Conservation (phyloP, 768 basidiomycete genomes). For the Mycena floridula region DNA sequence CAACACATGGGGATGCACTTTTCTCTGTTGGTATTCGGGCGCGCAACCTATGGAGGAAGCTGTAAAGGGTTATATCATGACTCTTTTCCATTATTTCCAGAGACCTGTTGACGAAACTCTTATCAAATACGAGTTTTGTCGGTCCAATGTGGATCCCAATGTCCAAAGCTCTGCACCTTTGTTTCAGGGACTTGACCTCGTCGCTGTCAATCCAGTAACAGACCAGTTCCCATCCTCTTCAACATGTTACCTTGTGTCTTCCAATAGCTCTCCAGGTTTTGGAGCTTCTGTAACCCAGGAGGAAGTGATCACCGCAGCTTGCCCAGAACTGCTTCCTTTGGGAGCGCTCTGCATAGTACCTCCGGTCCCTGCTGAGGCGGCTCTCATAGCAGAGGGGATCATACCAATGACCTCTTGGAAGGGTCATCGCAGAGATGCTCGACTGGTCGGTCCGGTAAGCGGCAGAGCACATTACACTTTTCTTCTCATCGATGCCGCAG, state of each 20-base stretch:
- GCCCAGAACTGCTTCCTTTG: constrained; percentile 20
- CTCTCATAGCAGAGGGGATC: constrained; percentile 16
- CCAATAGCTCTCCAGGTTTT: constrained; percentile 26
- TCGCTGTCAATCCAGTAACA: constrained; percentile 11
- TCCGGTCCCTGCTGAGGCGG: constrained; percentile 20
- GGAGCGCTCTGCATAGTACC: constrained; percentile 25
- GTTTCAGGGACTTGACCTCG: constrained; percentile 17
- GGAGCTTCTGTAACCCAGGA: constrained; percentile 27
- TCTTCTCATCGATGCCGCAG: constrained; percentile 25
- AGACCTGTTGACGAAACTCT: constrained; percentile 2
- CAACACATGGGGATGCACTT: constrained; percentile 23
- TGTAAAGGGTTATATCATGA: constrained; percentile 21
- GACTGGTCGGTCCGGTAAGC: constrained; percentile 1
- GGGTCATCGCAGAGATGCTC: constrained; percentile 21
- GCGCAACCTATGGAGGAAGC: constrained; percentile 20
- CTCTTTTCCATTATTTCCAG: constrained; percentile 23
- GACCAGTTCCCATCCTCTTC: constrained; percentile 19
- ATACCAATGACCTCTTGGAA: constrained; percentile 18
- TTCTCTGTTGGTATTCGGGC: constrained; percentile 24
- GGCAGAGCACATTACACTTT: constrained; percentile 13
- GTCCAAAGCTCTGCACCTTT: constrained; percentile 1
- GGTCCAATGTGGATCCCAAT: background rate
- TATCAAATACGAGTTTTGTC: background rate
- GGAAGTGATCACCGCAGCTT: constrained; percentile 24
- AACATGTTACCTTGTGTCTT: constrained; percentile 21